Percentiles rank a stretch among this genome's conserved stretches.
Conservation (phyloP, 441 rosid species). For the Theobroma grandiflorum region DNA sequence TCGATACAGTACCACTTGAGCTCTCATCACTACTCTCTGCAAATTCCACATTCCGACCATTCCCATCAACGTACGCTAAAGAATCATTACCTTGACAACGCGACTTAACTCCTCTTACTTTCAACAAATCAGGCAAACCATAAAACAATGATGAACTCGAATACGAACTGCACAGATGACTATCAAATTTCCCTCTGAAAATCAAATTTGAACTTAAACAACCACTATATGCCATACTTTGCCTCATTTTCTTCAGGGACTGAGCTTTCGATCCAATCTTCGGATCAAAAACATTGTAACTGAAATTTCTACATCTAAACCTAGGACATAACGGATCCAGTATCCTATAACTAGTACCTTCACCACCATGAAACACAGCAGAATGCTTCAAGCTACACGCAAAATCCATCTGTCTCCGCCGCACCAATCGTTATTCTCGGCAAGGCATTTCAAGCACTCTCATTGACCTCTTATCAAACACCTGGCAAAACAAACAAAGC, state of each 20-base stretch:
- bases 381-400: conserved; percentile 55
- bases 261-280: conserved; percentile 37
- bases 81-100: conserved; percentile 76
- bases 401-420: conserved; percentile 59
- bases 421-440: neutral
- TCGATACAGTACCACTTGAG: conserved; percentile 35
- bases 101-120: conserved; percentile 40
- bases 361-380: conserved; percentile 43
- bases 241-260: conserved; percentile 39
- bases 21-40: conserved; percentile 46
- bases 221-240: conserved; percentile 34
- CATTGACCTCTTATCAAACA: conserved; percentile 50
- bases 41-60: conserved; percentile 56
- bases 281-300: conserved; percentile 42
- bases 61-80: conserved; percentile 61
- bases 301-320: conserved; percentile 47
- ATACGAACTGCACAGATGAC: conserved; percentile 33
- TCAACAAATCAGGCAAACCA: conserved; percentile 38
- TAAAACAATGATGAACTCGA: conserved; percentile 40
- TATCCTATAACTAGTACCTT: conserved; percentile 39
- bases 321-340: conserved; percentile 42
- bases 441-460: conserved; percentile 37
- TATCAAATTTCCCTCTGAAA: conserved; percentile 36
- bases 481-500: conserved; percentile 39
- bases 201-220: conserved; percentile 41